Evolutionary conservation across 2,329 filamentous ascomycete genomes (phyloP).

Genomic region (Annulohypoxylon truncatum): DNA sequence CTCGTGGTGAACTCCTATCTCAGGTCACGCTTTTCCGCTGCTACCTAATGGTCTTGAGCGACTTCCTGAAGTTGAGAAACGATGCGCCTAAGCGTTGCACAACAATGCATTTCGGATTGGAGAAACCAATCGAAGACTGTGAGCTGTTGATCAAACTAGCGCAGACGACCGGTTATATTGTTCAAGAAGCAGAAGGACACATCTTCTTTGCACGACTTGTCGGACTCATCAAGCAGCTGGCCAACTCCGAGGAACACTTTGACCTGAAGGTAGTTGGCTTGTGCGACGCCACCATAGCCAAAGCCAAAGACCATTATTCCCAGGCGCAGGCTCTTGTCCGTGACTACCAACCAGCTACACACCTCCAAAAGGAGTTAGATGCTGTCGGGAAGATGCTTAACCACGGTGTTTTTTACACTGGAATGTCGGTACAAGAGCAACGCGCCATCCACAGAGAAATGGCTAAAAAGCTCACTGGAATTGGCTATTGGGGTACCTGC

Average conservation of each 20-base stretch:
- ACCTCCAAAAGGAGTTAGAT: constrained; percentile 57
- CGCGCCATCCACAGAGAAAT: constrained; percentile 61
- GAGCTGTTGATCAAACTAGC: constrained; percentile 54
- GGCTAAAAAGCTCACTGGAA: constrained; percentile 59
- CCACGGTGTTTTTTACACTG: constrained; percentile 57
- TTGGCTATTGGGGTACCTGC: constrained; percentile 71
- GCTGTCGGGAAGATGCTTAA: constrained; percentile 58
- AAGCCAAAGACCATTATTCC: constrained; percentile 10
- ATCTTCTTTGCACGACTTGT: constrained; percentile 61
- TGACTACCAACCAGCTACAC: constrained; percentile 44
- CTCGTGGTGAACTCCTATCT: constrained; percentile 17
- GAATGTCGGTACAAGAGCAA: constrained; percentile 62
- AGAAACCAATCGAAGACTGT: constrained; percentile 51
- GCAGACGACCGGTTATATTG: constrained; percentile 47
- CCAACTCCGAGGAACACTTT: background rate
- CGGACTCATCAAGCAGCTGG: constrained; percentile 31
- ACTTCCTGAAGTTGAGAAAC: constrained; percentile 23
- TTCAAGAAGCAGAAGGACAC: constrained; percentile 60
- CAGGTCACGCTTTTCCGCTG: constrained; percentile 25
- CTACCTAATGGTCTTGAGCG: constrained; percentile 28
- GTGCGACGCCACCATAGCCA: background rate
- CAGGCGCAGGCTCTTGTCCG: constrained; percentile 24
- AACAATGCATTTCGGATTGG: constrained; percentile 33
- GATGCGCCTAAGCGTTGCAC: constrained; percentile 10
- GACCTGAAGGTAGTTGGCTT: background rate